Conservation (phyloP, 2,329 filamentous ascomycete species). For the Gliomastix tumulicola region DNA sequence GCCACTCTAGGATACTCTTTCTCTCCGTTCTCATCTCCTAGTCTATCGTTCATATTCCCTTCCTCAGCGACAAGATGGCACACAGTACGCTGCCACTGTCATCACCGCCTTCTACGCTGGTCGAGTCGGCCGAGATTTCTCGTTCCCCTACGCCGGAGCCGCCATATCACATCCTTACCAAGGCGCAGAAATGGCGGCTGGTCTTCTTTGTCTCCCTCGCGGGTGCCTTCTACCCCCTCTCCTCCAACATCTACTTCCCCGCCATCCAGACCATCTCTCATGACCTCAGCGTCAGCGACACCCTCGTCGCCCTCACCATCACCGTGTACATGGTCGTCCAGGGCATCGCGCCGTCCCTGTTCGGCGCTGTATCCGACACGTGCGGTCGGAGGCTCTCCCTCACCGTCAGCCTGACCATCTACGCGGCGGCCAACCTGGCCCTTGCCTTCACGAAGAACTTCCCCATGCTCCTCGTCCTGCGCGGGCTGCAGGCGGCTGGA, state of each 20-base stretch:
- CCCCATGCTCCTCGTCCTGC: constrained; percentile 5
- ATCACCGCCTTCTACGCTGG: too few species aligned
- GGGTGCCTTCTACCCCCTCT: constrained; percentile 12
- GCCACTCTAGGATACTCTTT: too few species aligned
- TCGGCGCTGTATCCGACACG: constrained; percentile 31
- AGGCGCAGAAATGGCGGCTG: constrained; percentile 8
- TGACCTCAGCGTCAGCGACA: constrained; percentile 11
- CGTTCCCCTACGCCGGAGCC: neutral
- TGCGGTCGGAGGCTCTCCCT: constrained; percentile 7
- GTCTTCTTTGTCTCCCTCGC: constrained; percentile 14
- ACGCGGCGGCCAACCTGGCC: constrained; percentile 7
- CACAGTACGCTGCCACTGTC: too few species aligned
- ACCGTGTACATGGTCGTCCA: constrained; percentile 35
- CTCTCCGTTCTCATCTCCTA: too few species aligned
- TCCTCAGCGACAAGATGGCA: too few species aligned
- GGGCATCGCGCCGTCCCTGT: constrained; percentile 31
- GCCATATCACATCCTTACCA: constrained; percentile 1
- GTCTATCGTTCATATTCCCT: too few species aligned
- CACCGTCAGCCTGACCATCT: constrained; percentile 4
- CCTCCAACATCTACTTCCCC: constrained; percentile 17
- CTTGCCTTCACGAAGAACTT: constrained; percentile 7
- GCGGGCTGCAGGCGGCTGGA: constrained; percentile 12
- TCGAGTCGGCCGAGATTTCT: too few species aligned
- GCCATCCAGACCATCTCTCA: constrained; percentile 12
- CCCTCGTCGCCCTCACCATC: constrained; percentile 25